These are phyloP conservation scores for Rubus parviflorus DNA, from an alignment of 306 rosid species.

Conservation along the genomic window DNA sequence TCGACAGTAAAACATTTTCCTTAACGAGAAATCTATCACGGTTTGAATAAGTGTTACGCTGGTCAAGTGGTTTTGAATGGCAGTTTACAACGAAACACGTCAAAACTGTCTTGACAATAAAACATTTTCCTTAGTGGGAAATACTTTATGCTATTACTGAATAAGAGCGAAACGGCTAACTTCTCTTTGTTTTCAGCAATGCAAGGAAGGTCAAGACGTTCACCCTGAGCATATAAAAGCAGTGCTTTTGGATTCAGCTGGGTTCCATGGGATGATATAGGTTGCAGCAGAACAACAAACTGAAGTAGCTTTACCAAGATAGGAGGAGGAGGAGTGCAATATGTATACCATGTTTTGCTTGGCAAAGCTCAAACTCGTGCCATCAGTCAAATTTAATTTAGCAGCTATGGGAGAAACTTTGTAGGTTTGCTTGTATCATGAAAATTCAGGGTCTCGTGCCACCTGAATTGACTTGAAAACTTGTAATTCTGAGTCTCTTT, in stretches of 20 bases:
- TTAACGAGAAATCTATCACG: neutral
- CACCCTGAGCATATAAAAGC: constrained; percentile 84
- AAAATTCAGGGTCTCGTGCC: constrained; percentile 13
- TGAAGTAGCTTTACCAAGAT: constrained; percentile 5
- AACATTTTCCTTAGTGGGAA: neutral
- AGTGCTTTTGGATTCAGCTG: constrained; percentile 78
- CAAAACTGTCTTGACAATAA: neutral
- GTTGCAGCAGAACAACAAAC: constrained; percentile 7
- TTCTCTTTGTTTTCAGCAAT: constrained; percentile 55
- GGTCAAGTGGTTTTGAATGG: neutral
- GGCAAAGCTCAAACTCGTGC: constrained; percentile 5
- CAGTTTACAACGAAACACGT: neutral
- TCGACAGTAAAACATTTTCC: neutral
- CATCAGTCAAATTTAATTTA: constrained; percentile 3
- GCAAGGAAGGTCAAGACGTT: constrained; percentile 74
- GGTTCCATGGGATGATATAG: constrained; percentile 61
- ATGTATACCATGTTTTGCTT: neutral
- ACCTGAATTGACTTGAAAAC: constrained; percentile 18
- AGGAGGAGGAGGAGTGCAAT: neutral
- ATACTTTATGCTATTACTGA: neutral
- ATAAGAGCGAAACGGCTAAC: neutral
- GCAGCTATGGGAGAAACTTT: constrained; percentile 7
- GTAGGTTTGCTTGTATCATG: constrained; percentile 5
- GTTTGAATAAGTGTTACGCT: neutral
- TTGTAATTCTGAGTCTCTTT: neutral